Evolutionary conservation across 805 yeast genomes (phyloP), one percentile per base, ranked within the genome.

Genomic region (Saccharomycopsis amapae): DNA sequence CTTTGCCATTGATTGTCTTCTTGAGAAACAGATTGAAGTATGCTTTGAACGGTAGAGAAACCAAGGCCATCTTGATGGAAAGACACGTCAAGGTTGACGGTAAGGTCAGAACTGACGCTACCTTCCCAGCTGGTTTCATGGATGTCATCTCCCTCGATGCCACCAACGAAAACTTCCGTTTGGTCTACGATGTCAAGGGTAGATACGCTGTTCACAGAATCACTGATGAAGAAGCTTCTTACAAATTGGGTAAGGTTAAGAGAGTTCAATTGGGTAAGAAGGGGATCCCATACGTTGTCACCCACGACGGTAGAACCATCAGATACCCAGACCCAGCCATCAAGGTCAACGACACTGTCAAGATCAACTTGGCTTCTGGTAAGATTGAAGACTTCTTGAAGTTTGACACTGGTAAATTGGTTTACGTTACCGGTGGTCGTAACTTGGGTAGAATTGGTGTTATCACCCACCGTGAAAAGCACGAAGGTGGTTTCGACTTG

Each of bases 121-220:
- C 97, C 59, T 90, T 68, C 95, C 98, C 98, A 72, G 85, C 97
- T 67, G 98, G 98, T 67, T 90, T 93, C 86, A 89, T 89, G 97
- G 98, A 90, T 71, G 97, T 93, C 62, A 87, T 90, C 75, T 62
- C 95, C 59, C 77, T 90, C 66, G 97, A 90, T 70, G 96, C 95
- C 69, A 90, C 98, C 74, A 87, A 88, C 74, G 98, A 90, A 78
- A 83, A 90, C 90, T 90, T 90, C 87, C 89, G 98, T 80, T 85
- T 90, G 69, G 84, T 90, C 66, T 90, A 88, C 81, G 98, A 90
- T 70, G 81, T 87, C 70, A 90, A 90, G 80, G 98, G 97, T 75
- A 89, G 96, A 78, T 90, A 89, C 65, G 93, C 98, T 66, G 94
- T 90, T 65, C 98, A 90, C 95, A 88, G 98, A 78, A 90, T 90